Base-by-base conservation (phyloP, 2,329 filamentous ascomycete species). In the Cladosporium colombiae region DNA sequence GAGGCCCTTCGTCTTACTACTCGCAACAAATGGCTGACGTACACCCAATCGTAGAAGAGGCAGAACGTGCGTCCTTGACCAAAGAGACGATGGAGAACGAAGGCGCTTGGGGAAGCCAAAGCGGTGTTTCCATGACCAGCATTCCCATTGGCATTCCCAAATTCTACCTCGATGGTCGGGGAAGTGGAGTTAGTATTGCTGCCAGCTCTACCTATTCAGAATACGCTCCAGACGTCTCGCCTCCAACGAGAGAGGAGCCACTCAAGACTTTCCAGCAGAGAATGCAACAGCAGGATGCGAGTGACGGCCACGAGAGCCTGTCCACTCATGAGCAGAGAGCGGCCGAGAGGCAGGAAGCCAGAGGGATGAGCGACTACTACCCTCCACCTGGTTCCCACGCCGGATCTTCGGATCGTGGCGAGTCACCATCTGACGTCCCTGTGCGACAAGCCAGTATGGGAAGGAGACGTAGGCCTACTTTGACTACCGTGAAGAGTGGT, bases 1-100 rank as follows among this genome's bases (percentile, higher is more conserved):
- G 79, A 75, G 82, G 81, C 5, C 82, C 81, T 10, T 78, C 79
- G 5, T 81, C 79, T 0, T 83, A 83, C 69, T 84, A 84, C 66
- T 80, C 81, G 1, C 80, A 65, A 21, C 50, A 82, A 66, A 74
- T 78, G 62, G 81, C 79, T 0, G 80, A 80, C 29, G 82, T 84
- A 29, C 79, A 81, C 35, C 81, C 82, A 2, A 84, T 84, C 59
- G 78, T 74, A 3, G 82, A 84, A 72, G 82, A 84, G 68, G 76
- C 79, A 6, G 81, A 81, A 60, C 78, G 75, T n/a, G 74, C 78
- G 52, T 68, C 68, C 7, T 16, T 55, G 37, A 40, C 33, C 16
- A 23, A 37, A 25, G 56, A 59, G 14, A 31, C 29, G n/a, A 13
- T 37, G 35, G 55, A 57, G 6, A 23, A 23, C 33, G 33, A 40